A percentile compares a stretch with the other conserved stretches of the same genome.
phyloP scores from a whole-genome alignment of 805 yeast species.

The Saccharomycopsis malanga region DNA sequence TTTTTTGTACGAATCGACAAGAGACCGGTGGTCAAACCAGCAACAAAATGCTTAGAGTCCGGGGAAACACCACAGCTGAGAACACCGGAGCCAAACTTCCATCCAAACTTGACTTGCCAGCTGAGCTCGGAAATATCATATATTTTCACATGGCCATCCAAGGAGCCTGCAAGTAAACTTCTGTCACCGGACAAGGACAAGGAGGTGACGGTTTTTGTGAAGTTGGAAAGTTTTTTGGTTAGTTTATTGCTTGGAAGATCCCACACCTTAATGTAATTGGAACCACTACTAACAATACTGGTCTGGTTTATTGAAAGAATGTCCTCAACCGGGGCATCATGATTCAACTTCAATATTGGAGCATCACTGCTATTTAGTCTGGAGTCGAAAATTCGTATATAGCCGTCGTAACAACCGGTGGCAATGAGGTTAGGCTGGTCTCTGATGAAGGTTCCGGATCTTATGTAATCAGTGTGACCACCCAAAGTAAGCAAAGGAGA shows the following conservation, averaged over 20 bases:
- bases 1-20: slow-evolving; percentile 84
- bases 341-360: slow-evolving; percentile 61
- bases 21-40: slow-evolving; percentile 86
- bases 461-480: slow-evolving; percentile 80
- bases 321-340: slow-evolving; percentile 78
- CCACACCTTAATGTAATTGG: slow-evolving; percentile 82
- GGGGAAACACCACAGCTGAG: slow-evolving; percentile 88
- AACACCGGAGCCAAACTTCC: slow-evolving; percentile 96
- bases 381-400: slow-evolving; percentile 76
- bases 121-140: slow-evolving; percentile 66
- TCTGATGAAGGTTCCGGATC: slow-evolving; percentile 75
- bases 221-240: slow-evolving; percentile 69
- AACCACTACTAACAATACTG: slow-evolving; percentile 74
- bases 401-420: slow-evolving; percentile 92
- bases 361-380: slow-evolving; percentile 40
- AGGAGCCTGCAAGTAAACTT: slow-evolving; percentile 87
- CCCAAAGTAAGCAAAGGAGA: slow-evolving; percentile 66
- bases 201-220: slow-evolving; percentile 90
- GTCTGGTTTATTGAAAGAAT: slow-evolving; percentile 69
- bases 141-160: slow-evolving; percentile 96
- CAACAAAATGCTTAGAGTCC: slow-evolving; percentile 75
- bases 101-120: slow-evolving; percentile 91
- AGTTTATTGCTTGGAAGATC: slow-evolving; percentile 67
- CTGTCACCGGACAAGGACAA: slow-evolving; percentile 64
- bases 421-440: slow-evolving; percentile 69